A percentile compares a stretch with the other conserved stretches of the same genome.
These are phyloP conservation scores for Fremontodendron californicum DNA, from an alignment of 345 rosid species.

Conservation along the genomic window DNA sequence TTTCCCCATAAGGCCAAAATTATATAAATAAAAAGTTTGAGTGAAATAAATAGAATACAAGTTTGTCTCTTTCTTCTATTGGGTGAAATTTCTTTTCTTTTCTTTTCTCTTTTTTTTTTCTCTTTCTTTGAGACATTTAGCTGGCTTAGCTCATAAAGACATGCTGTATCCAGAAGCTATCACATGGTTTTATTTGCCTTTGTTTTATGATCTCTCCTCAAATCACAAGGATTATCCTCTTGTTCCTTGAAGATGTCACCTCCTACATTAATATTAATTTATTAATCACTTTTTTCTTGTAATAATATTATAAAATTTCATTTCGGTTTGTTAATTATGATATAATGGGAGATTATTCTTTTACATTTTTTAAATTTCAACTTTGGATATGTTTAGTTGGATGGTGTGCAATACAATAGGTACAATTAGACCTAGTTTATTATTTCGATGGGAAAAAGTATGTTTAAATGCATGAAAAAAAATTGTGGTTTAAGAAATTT, in stretches of 20 bases:
- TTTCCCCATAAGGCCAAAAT: not conserved
- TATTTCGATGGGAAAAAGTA: no score
- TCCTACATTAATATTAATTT: not conserved
- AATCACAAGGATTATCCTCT: not conserved
- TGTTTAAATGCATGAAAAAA: no score
- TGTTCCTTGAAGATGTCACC: not conserved
- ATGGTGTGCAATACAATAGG: no score
- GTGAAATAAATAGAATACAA: not conserved
- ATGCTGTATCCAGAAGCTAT: conserved; percentile 11
- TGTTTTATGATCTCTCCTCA: not conserved
- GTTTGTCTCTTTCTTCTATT: conserved; percentile 16
- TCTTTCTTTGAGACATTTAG: not conserved
- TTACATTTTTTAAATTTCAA: not conserved
- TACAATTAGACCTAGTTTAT: no score
- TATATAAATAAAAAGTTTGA: not conserved
- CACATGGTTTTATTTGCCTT: conserved; percentile 13
- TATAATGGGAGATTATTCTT: no score
- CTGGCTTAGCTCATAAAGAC: conserved; percentile 13
- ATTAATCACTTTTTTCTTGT: not conserved
- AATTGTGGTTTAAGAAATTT: no score
- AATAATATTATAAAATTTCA: not conserved
- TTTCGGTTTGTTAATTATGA: no score
- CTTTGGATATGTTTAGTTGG: not conserved
- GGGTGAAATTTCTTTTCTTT: not conserved
- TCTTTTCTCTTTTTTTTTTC: not conserved